Base-by-base conservation (phyloP, 2,329 filamentous ascomycete genomes). In the Ilyonectria mors-panacis region DNA sequence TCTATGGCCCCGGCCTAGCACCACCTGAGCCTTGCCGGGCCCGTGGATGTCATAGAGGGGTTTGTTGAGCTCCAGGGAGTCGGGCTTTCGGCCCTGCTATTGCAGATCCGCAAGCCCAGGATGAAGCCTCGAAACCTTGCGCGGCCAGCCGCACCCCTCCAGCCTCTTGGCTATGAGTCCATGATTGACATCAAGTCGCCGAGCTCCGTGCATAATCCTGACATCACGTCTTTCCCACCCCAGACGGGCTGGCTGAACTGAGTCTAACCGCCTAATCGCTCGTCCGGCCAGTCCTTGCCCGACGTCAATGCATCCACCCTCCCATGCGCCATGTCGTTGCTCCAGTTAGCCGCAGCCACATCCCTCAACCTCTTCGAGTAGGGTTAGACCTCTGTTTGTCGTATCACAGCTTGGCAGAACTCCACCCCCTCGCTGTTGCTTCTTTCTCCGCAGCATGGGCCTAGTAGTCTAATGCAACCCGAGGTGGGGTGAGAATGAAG, bases 271-370 rank as follows among this genome's bases (percentile, higher is more conserved):
- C 54, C 67, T 61, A 64, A 55, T 65, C 28, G 45, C 66, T 67
- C 65, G 47, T 55, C 61, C 55, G 44, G 37, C 60, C 53, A 65
- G 54, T 57, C 63, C 62, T 65, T 66, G 51, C 65, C 47, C 50
- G 53, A 51, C 56, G 42, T 45, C 63, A 39, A 61, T 68, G 64
- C 69, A 66, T 67, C 62, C 69, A 66, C 54, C 64, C 57, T 61
- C 55, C 30, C 72, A 63, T 73, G 70, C 60, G 57, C 67, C 58
- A 54, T 55, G 57, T 48, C 59, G 66, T 75, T 70, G 71, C 73
- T 75, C 74, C 67, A 75, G 72, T 73, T 73, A 76, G 70, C 71
- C 75, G 53, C 65, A 75, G 74, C 74, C 74, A 76, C 74, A 75
- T 76, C 64, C 59, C 63, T 60, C 54, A 28, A 64, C 65, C 55